Evolutionary conservation across 1,139 yeast genomes (phyloP), one percentile per base, ranked within the genome.

Genomic region (Eremothecium gossypii): DNA sequence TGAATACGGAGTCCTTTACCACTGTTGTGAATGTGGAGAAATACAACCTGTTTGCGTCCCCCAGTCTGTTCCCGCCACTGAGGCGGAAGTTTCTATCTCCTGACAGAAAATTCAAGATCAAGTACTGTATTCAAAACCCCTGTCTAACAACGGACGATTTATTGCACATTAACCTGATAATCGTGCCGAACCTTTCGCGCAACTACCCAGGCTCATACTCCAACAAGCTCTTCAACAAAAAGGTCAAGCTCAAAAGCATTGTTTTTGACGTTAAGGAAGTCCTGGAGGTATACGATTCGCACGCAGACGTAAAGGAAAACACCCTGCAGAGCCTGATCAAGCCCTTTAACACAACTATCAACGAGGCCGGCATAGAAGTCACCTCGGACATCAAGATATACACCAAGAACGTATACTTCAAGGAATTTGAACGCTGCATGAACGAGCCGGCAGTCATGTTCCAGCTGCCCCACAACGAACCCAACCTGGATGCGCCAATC

Each of bases 261-360:
- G 62, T 69, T 0, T 61, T 74, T 37, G 79, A 76, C 49, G 52
- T 78, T 9, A 69, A 70, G 45, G 84, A 79, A 51, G 60, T 72
- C 7, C 52, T 68, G 30, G 69, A 66, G 42, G 57, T 79, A 23
- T 45, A 47, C 28, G 60, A 58, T 38, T 45, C 53, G 5, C 44
- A 40, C 13, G 50, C 41, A 47, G 55, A 58, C 40, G 40, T 63
- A 43, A 49, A 45, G 47, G 56, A 60, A 37, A 55, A 63, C 7
- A 51, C 61, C 13, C 51, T 65, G 17, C 54, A 53, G 35, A 49
- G 54, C 7, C 45, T 49, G 2, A 54, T 53, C 3, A 54, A 57
- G 27, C 60, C 57, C 6, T 48, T 63, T 2, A 53, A 59, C 40
- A 58, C 57, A 31, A 44, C 49, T 2, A 42, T 61, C 2, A 48